These are phyloP conservation scores for Xylariaceae sp. DNA, from an alignment of 2,329 filamentous ascomycete genomes.

Conservation along the genomic window DNA sequence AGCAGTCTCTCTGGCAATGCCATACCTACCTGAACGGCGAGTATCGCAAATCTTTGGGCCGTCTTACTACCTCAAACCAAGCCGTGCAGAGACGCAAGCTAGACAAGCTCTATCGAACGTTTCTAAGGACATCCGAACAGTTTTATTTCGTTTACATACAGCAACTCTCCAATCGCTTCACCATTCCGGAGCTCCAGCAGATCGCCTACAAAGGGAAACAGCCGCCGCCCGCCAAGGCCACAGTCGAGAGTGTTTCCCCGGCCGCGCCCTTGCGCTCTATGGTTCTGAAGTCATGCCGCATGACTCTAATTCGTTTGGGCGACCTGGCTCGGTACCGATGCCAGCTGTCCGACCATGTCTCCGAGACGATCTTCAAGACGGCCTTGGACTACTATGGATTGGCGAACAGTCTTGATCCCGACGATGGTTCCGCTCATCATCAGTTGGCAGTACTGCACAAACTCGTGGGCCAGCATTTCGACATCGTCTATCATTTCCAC, in stretches of 20 bases:
- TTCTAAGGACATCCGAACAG: conserved; percentile 79
- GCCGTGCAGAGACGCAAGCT: conserved; percentile 67
- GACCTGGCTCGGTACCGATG: conserved; percentile 84
- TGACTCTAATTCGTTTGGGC: conserved; percentile 78
- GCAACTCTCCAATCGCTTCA: conserved; percentile 60
- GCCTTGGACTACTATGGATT: conserved; percentile 81
- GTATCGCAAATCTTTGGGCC: conserved; percentile 65
- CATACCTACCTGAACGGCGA: conserved; percentile 73
- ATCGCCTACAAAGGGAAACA: conserved; percentile 39
- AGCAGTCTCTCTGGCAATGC: conserved; percentile 69
- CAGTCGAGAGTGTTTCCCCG: conserved; percentile 40
- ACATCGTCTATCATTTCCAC: conserved; percentile 85
- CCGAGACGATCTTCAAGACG: conserved; percentile 68
- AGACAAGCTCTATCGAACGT: conserved; percentile 74
- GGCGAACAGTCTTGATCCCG: conserved; percentile 71
- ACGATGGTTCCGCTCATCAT: conserved; percentile 78
- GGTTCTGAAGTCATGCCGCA: conserved; percentile 71
- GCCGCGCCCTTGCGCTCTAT: conserved; percentile 45
- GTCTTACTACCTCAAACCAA: conserved; percentile 46
- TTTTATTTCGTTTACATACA: conserved; percentile 87
- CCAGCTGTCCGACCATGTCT: conserved; percentile 60
- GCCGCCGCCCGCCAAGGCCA: conserved; percentile 39
- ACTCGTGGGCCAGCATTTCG: conserved; percentile 71
- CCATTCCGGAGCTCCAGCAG: conserved; percentile 46
- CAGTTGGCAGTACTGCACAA: conserved; percentile 84